Base-by-base conservation (phyloP, 805 yeast genomes). In the Wickerhamiella kurtzmanii region DNA sequence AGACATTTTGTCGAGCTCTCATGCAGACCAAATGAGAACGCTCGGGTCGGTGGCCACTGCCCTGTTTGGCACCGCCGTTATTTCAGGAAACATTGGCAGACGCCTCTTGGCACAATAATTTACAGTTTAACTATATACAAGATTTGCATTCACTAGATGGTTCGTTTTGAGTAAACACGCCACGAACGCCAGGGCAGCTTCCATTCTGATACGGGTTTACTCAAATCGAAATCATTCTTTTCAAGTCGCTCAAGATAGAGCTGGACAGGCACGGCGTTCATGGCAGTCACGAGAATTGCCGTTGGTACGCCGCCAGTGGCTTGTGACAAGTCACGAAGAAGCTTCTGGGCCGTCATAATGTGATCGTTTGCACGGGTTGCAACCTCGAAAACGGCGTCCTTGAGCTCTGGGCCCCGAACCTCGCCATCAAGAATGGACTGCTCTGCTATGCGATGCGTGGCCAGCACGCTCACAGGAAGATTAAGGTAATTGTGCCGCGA, bases 331-430 rank as follows among this genome's bases (percentile, higher is more conserved):
- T 66, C 59, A 1, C 54, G 50, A 20, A 80, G 60, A 53, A 81
- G 75, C n/a, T 66, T 60, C 44, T 82, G 67, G 1, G 92, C 86
- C 0, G 87, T 68, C 3, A 84, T 60, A 2, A 85, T 57, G 60
- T 84, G 95, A 60, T 84, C 95, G 62, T 85, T 84, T 2, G 94
- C 92, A 1, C 72, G 65, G 3, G 80, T 76, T 2, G 92, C 83
- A 3, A 80, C 74, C 42, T 79, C 84, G 56, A 73, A 85, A 1
- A 82, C 68, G 6, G 78, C 75, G 56, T 79, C 77, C 48, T 8
- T 59, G 65, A 35, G 52, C 59, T 9, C 60, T 25, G 15, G 60
- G 20, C 51, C 48, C 20, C 37, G 43, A 6, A 41, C 51, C 22
- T 55, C 64, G 22, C 72, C 70, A 25, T 81, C 64, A 22, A 82